Percentiles rank a stretch among this genome's conserved stretches.
Conservation (phyloP, 2,329 filamentous ascomycete genomes). For the Diaporthe ilicicola region DNA sequence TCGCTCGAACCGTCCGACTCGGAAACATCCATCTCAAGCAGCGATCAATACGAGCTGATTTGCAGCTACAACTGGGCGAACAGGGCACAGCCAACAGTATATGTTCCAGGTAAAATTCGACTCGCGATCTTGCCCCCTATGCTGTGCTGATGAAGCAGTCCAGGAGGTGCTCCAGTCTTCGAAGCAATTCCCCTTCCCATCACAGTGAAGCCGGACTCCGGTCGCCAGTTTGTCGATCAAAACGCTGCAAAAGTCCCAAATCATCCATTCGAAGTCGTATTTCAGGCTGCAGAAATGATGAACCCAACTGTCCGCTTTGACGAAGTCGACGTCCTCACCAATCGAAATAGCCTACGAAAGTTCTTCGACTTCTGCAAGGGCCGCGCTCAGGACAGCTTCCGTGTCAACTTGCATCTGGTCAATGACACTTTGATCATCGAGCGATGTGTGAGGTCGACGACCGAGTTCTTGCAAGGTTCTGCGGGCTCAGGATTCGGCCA, state of each 20-base stretch:
- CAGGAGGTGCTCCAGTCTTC: not conserved
- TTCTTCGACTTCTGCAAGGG: slow-evolving; percentile 38
- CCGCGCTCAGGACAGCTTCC: slow-evolving; percentile 1
- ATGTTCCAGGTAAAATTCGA: not conserved
- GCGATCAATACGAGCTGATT: not conserved
- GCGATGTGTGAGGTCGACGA: not conserved
- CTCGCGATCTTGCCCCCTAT: too few relatives aligned
- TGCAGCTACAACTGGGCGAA: slow-evolving; percentile 28
- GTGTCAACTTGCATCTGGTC: slow-evolving; percentile 4
- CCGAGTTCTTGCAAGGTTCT: not conserved
- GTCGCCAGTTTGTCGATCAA: not conserved
- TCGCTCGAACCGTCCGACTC: not conserved
- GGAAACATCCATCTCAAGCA: not conserved
- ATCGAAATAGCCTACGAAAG: slow-evolving; percentile 38
- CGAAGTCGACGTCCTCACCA: slow-evolving; percentile 41
- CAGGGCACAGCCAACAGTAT: not conserved
- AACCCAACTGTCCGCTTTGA: slow-evolving; percentile 37
- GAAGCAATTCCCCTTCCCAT: not conserved
- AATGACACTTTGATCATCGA: slow-evolving; percentile 24
- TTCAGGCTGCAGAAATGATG: slow-evolving; percentile 39
- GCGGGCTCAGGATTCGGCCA: not conserved
- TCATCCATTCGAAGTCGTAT: slow-evolving; percentile 40
- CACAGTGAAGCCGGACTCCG: not conserved
- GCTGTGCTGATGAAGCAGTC: not conserved
- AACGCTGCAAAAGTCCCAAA: not conserved